phyloP scores from a whole-genome alignment of 768 basidiomycete species.

The Podaxis pistillaris region DNA sequence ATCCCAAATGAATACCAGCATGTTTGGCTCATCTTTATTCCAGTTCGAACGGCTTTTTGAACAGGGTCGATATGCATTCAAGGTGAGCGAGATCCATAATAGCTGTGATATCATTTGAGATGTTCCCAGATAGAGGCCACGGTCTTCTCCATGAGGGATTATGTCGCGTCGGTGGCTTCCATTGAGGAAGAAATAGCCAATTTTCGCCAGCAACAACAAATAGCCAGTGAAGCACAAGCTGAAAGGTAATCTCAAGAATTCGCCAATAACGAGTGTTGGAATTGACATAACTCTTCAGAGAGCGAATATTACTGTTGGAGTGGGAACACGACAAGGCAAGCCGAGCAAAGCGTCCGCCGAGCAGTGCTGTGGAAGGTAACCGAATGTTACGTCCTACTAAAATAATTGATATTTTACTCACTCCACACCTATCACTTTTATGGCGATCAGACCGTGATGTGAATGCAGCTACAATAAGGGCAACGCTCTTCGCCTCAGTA shows the following conservation, averaged over 20 bases:
- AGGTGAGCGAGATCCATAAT: slow-evolving; percentile 29
- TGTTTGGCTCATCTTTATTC: not conserved
- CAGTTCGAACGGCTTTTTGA: slow-evolving; percentile 53
- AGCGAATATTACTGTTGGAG: not conserved
- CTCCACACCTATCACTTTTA: not conserved
- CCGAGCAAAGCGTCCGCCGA: not conserved
- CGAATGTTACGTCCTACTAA: not conserved
- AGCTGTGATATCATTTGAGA: slow-evolving; percentile 9
- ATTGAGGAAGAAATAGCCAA: slow-evolving; percentile 39
- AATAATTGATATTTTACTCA: not conserved
- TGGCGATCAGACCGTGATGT: not conserved
- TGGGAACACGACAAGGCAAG: slow-evolving; percentile 1
- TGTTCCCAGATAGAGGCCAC: slow-evolving; percentile 43
- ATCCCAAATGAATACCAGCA: not conserved
- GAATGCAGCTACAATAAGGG: slow-evolving; percentile 20
- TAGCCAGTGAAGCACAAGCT: slow-evolving; percentile 37
- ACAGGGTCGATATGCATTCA: slow-evolving; percentile 49
- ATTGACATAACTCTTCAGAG: slow-evolving; percentile 35
- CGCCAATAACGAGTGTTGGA: slow-evolving; percentile 37
- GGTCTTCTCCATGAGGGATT: slow-evolving; percentile 51
- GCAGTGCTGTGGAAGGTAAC: not conserved
- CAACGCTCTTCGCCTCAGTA: slow-evolving; percentile 44
- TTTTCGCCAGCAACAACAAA: slow-evolving; percentile 40
- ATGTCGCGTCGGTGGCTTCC: slow-evolving; percentile 38
- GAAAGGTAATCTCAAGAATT: slow-evolving; percentile 29